These are phyloP conservation scores for Fusarium avenaceum DNA, from an alignment of 2,329 filamentous ascomycete genomes.

Conservation along the genomic window DNA sequence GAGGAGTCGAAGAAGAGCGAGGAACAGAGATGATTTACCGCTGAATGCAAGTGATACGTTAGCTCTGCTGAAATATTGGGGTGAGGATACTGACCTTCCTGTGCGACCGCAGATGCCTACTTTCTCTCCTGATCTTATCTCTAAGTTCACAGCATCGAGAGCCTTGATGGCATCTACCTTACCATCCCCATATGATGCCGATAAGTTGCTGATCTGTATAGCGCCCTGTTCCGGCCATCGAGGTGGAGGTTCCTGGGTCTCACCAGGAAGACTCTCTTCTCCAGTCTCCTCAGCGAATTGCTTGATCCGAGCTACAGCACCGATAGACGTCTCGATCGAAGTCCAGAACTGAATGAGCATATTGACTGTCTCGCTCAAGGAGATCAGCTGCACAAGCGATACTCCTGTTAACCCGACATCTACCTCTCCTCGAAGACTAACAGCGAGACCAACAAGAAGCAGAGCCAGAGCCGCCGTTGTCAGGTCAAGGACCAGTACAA, in stretches of 20 bases:
- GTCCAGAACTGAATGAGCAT: conserved; percentile 56
- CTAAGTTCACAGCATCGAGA: conserved; percentile 43
- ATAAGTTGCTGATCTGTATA: conserved; percentile 48
- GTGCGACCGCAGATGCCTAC: conserved; percentile 66
- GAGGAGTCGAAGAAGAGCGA: conserved; percentile 63
- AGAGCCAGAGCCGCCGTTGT: conserved; percentile 62
- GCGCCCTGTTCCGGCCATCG: conserved; percentile 52
- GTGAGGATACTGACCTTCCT: conserved; percentile 50
- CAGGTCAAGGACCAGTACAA: conserved; percentile 65
- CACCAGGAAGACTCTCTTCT: conserved; percentile 45
- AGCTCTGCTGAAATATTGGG: not conserved
- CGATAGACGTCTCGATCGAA: conserved; percentile 55
- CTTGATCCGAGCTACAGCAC: conserved; percentile 54
- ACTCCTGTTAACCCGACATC: conserved; percentile 53
- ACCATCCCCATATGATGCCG: conserved; percentile 47
- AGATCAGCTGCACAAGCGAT: conserved; percentile 51
- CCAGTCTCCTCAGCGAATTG: conserved; percentile 50
- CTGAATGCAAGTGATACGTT: conserved; percentile 47
- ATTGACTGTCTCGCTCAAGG: conserved; percentile 54
- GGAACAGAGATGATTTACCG: conserved; percentile 65
- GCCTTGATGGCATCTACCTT: conserved; percentile 28
- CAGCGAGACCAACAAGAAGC: conserved; percentile 62
- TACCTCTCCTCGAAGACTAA: conserved; percentile 50
- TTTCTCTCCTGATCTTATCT: conserved; percentile 58
- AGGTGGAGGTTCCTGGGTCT: conserved; percentile 37